phyloP scores from a whole-genome alignment of 2,329 filamentous ascomycete genomes.

The Stachybotrys chartarum region DNA sequence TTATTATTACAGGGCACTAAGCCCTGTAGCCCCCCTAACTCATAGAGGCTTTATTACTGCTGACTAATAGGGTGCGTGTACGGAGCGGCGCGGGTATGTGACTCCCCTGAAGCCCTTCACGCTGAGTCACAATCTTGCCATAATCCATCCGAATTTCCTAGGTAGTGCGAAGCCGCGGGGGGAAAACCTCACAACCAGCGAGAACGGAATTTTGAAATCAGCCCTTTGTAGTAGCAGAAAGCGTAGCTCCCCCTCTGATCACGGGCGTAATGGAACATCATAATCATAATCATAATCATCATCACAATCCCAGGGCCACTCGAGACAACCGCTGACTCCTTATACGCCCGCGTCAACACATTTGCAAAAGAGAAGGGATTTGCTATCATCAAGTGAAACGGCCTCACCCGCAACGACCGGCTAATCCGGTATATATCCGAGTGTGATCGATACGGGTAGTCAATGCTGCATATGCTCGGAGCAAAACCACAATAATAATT shows the following conservation, averaged over 20 bases:
- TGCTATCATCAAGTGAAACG: slow-evolving; percentile 3
- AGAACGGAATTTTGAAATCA: too few relatives aligned
- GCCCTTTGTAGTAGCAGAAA: too few relatives aligned
- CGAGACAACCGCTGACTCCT: not conserved
- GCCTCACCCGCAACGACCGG: slow-evolving; percentile 1
- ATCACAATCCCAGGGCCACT: not conserved
- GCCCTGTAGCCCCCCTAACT: not conserved
- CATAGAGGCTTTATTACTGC: not conserved
- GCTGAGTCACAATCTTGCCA: too few relatives aligned
- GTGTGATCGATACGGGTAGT: slow-evolving; percentile 6
- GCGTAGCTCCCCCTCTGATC: too few relatives aligned
- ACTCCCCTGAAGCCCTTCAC: too few relatives aligned
- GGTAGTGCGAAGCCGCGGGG: too few relatives aligned
- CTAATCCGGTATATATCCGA: slow-evolving; percentile 3
- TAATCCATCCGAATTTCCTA: too few relatives aligned
- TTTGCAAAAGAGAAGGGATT: slow-evolving; percentile 6
- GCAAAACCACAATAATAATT: too few relatives aligned
- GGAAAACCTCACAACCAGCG: too few relatives aligned
- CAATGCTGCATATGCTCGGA: too few relatives aligned
- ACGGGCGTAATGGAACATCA: too few relatives aligned
- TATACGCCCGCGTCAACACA: not conserved
- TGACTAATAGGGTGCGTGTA: not conserved
- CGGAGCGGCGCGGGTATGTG: not conserved
- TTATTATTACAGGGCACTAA: not conserved
- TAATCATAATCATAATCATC: too few relatives aligned